Conservation (phyloP, 2,329 filamentous ascomycete species). For the Aspergillus ochraceoroseus region DNA sequence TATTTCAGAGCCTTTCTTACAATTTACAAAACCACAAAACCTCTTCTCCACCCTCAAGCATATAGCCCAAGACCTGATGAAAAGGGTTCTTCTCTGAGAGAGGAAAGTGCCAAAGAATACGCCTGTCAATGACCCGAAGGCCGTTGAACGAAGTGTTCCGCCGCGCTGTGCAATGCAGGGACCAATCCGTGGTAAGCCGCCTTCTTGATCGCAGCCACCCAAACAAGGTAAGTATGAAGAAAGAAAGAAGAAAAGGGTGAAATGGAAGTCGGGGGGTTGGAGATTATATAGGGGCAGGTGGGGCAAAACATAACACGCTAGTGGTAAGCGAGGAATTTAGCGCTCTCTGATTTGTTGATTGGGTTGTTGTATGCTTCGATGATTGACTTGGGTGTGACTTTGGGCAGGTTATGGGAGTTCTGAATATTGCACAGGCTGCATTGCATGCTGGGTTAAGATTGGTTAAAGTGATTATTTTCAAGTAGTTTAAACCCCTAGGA, state of each 20-base stretch:
- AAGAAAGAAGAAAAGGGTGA: conserved; percentile 36
- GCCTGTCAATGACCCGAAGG: conserved; percentile 39
- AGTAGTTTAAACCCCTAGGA: no score
- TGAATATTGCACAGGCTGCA: no score
- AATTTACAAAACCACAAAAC: conserved; percentile 1
- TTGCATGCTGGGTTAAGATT: no score
- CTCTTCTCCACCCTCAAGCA: conserved; percentile 36
- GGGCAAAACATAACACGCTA: conserved; percentile 13
- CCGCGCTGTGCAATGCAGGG: conserved; percentile 57
- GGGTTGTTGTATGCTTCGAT: neutral
- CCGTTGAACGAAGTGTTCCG: conserved; percentile 40
- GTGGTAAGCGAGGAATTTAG: conserved; percentile 17
- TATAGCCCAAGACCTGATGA: conserved; percentile 32
- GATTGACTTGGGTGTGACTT: no score
- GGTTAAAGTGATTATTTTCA: no score
- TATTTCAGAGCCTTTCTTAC: no score
- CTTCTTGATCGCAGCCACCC: conserved; percentile 47
- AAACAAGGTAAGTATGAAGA: conserved; percentile 53
- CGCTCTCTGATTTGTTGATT: conserved; percentile 11
- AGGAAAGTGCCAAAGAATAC: conserved; percentile 39
- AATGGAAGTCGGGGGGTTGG: conserved; percentile 17
- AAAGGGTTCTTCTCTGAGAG: conserved; percentile 27
- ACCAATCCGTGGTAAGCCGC: conserved; percentile 45
- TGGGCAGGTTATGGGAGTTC: no score
- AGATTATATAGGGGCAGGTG: conserved; percentile 18